These are phyloP conservation scores for Salvia rosmarinus DNA, from an alignment of 257 asterid species.

Conservation along the genomic window DNA sequence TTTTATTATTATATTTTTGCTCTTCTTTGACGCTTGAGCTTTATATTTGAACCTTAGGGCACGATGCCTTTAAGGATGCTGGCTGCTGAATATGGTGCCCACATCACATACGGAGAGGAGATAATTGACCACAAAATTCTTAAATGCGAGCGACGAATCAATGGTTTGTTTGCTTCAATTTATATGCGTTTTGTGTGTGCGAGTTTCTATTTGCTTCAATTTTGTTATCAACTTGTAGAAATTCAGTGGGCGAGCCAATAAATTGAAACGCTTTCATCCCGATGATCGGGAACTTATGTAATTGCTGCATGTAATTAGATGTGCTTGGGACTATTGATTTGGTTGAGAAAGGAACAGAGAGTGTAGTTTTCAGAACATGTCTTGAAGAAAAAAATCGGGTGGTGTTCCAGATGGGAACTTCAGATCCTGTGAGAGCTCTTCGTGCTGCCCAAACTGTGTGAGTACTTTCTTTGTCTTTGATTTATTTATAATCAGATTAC, in stretches of 20 bases:
- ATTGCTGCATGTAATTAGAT: constrained; percentile 47
- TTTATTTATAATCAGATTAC: constrained; percentile 10
- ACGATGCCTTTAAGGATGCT: constrained; percentile 84
- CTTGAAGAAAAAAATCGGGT: constrained; percentile 71
- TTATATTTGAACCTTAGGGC: constrained; percentile 51
- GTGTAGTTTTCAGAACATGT: constrained; percentile 84
- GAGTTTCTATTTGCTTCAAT: background rate
- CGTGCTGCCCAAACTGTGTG: constrained; percentile 81
- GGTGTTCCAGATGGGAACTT: constrained; percentile 94
- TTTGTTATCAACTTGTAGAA: background rate
- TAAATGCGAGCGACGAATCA: constrained; percentile 79
- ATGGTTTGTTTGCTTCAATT: constrained; percentile 45
- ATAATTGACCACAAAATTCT: constrained; percentile 89
- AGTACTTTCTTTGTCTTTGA: constrained; percentile 36
- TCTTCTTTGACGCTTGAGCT: constrained; percentile 20
- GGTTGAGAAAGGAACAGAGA: constrained; percentile 77
- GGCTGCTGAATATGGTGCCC: constrained; percentile 90
- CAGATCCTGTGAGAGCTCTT: constrained; percentile 90
- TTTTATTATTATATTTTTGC: background rate
- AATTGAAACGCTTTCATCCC: constrained; percentile 1
- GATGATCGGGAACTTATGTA: constrained; percentile 28
- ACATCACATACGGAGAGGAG: constrained; percentile 89
- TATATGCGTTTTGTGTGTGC: background rate
- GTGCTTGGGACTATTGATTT: constrained; percentile 75
- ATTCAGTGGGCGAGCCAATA: background rate